Evolutionary conservation across 768 basidiomycete genomes (phyloP), one percentile per base, ranked within the genome.

Genomic region (Kwoniella sp.): DNA sequence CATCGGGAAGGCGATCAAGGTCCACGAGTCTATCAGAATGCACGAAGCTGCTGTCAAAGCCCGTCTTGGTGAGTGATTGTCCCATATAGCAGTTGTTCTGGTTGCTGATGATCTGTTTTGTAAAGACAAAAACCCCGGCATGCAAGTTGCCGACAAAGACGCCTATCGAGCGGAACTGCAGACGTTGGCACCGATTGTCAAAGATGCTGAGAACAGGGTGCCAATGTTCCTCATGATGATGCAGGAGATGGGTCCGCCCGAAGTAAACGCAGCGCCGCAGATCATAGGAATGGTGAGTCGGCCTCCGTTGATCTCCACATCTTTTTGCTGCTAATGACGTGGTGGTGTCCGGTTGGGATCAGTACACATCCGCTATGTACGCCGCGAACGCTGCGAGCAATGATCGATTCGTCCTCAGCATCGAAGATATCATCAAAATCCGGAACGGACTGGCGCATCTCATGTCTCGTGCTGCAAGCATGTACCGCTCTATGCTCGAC

Each of bases 221-320:
- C 64, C 64, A 24, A 71, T 68, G 60, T 71, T 68, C 51, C 33
- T 65, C 2, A 46, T 71, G 53, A 64, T 67, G 25, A 63, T 67
- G 46, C 63, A 67, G 27, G 69, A 71, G 26, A 52, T 64, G 48
- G 62, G 62, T 25, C 40, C 50, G 7, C 36, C 37, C 2, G 62
- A 64, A 22, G 36, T 40, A 21, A 50, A 48, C 13, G 61, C 61
- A n/a, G 62, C 48, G 2, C 48, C 40, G 8, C 62, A 64, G 24
- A 56, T 64, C n/a, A 47, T 64, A 27, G 44, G 27, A 17, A 51
- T 64, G 56, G 62, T 64, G 27, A 53, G 62, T 58, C n/a, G n/a
- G n/a, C n/a, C n/a, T n/a, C n/a, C n/a, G n/a, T n/a, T n/a, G n/a
- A n/a, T 2, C 40, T 19, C 3, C 10, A 19, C 40, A 15, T 19